phyloP scores from a whole-genome alignment of 495 filamentous ascomycete species.

The Geopyxis carbonaria region DNA sequence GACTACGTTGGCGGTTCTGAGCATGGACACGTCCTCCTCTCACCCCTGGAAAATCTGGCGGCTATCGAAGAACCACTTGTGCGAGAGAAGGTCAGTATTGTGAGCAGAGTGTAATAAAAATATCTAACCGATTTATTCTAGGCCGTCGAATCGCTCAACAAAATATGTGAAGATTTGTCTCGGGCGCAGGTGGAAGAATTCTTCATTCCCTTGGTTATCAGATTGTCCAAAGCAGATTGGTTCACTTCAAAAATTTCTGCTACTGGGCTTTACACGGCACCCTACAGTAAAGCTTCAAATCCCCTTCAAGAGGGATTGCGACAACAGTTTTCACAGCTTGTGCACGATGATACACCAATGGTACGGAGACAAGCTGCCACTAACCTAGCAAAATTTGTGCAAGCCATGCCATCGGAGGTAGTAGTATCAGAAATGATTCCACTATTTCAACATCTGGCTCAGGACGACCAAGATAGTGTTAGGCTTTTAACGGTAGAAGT shows the following conservation, averaged over 20 bases:
- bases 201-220: constrained; percentile 84
- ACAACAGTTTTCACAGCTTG: constrained; percentile 75
- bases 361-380: constrained; percentile 90
- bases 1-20: constrained; percentile 93
- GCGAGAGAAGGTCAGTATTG: constrained; percentile 64
- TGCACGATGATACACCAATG: constrained; percentile 98
- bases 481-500: constrained; percentile 91
- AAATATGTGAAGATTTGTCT: constrained; percentile 84
- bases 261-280: constrained; percentile 79
- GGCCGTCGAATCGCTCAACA: constrained; percentile 98
- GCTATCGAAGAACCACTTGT: constrained; percentile 97
- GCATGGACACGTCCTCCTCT: constrained; percentile 87
- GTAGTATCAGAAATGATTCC: constrained; percentile 98
- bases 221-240: constrained; percentile 98
- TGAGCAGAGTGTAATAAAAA: background rate
- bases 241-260: constrained; percentile 98
- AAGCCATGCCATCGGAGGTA: constrained; percentile 75
- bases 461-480: constrained; percentile 94
- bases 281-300: constrained; percentile 73
- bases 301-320: constrained; percentile 75
- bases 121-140: constrained; percentile 25
- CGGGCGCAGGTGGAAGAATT: constrained; percentile 85
- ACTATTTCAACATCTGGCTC: constrained; percentile 87
- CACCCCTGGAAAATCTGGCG: constrained; percentile 90
- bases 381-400: constrained; percentile 92